phyloP scores from a whole-genome alignment of 1,139 yeast genomes.

The Petasospora fabianii region DNA sequence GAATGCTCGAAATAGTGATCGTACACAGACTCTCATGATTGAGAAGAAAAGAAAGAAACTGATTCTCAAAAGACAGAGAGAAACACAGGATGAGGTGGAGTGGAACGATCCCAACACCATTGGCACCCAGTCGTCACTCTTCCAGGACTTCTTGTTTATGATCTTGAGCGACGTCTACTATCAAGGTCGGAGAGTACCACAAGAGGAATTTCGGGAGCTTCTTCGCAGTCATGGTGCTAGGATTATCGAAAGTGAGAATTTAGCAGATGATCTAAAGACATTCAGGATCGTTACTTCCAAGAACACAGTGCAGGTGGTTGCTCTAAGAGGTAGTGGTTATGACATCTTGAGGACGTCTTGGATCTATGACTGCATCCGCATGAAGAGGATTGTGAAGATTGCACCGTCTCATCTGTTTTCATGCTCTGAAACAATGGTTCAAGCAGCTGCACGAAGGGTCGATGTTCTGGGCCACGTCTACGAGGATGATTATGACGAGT shows the following conservation, averaged over 20 bases:
- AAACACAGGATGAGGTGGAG: constrained; percentile 21
- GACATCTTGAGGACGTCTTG: constrained; percentile 68
- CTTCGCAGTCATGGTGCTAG: constrained; percentile 53
- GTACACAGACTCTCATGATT: constrained; percentile 12
- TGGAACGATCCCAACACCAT: constrained; percentile 17
- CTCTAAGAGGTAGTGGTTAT: constrained; percentile 43
- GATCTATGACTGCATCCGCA: constrained; percentile 56
- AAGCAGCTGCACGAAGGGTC: constrained; percentile 21
- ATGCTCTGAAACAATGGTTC: constrained; percentile 30
- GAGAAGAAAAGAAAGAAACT: constrained; percentile 19
- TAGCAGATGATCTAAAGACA: constrained; percentile 14
- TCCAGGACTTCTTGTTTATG: constrained; percentile 35
- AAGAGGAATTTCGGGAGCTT: constrained; percentile 35
- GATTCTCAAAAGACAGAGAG: constrained; percentile 14
- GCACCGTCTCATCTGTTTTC: constrained; percentile 51
- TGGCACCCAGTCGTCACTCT: constrained; percentile 26
- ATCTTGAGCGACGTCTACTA: constrained; percentile 43
- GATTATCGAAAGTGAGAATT: constrained; percentile 14
- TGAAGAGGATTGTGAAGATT: constrained; percentile 35
- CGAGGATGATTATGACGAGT: constrained; percentile 6
- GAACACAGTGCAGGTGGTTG: constrained; percentile 42
- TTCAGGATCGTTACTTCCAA: constrained; percentile 46
- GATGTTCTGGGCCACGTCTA: constrained; percentile 12
- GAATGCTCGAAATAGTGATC: constrained; percentile 11
- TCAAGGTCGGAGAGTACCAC: constrained; percentile 28